Percentiles rank a stretch among this genome's conserved stretches.
phyloP scores from a whole-genome alignment of 768 basidiomycete species.

The Pleurotus tuber-regium region DNA sequence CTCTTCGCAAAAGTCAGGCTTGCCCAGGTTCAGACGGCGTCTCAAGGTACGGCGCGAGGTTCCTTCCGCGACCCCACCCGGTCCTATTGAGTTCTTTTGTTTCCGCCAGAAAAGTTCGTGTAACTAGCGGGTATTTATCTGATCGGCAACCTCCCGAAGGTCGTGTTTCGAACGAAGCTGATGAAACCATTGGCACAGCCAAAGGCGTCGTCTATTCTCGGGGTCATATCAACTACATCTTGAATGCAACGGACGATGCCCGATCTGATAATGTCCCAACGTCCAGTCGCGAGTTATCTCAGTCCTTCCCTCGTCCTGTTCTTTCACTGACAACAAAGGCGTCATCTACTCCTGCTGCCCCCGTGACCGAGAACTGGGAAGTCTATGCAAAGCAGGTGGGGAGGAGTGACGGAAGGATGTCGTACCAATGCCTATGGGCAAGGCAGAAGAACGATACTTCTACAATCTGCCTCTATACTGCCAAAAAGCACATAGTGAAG shows the following conservation, averaged over 20 bases:
- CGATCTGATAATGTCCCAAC: background rate
- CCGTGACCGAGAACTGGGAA: slow-evolving; percentile 19
- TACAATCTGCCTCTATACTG: slow-evolving; percentile 36
- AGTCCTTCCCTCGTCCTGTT: background rate
- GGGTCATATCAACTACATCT: slow-evolving; percentile 10
- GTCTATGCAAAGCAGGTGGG: slow-evolving; percentile 15
- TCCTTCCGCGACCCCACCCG: background rate
- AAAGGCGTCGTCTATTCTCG: slow-evolving; percentile 8
- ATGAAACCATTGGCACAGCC: slow-evolving; percentile 5
- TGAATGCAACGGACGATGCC: slow-evolving; percentile 5
- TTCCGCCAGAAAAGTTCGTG: slow-evolving; percentile 9
- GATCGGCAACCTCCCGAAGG: slow-evolving; percentile 7
- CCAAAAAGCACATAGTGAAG: slow-evolving; percentile 66
- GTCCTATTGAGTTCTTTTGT: slow-evolving; percentile 8
- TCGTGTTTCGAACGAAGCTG: background rate
- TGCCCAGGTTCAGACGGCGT: slow-evolving; percentile 5
- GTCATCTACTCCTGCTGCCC: background rate
- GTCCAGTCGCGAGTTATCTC: background rate
- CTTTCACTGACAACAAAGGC: background rate
- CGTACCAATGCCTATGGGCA: slow-evolving; percentile 27
- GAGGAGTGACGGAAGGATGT: slow-evolving; percentile 17
- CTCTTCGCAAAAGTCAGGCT: background rate
- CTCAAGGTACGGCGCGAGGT: slow-evolving; percentile 9
- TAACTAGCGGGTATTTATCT: slow-evolving; percentile 9
- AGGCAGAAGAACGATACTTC: slow-evolving; percentile 20